These are phyloP conservation scores for Nissolia schottii DNA, from an alignment of 306 rosid genomes.

Conservation along the genomic window DNA sequence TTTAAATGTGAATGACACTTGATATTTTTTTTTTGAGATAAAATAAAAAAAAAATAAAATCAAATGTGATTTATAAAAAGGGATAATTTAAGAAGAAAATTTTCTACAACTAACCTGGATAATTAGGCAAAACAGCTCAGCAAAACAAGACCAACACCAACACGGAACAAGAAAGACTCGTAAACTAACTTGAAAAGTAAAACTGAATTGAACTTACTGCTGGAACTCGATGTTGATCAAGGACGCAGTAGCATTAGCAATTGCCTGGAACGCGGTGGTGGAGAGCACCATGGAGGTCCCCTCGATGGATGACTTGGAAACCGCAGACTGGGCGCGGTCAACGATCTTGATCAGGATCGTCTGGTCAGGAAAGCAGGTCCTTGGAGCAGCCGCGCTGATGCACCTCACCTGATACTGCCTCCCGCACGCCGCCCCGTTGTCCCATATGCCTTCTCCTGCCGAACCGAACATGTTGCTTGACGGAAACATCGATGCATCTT, in stretches of 20 bases:
- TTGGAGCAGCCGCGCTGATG: constrained; percentile 45
- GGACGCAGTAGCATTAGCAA: constrained; percentile 43
- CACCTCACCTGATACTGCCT: constrained; percentile 66
- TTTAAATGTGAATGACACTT: too few species aligned
- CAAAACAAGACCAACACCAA: constrained; percentile 17
- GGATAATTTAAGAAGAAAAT: too few species aligned
- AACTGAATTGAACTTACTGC: constrained; percentile 35
- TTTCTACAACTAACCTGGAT: constrained; percentile 24
- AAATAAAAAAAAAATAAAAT: neutral
- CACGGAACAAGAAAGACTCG: neutral
- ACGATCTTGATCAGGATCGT: constrained; percentile 58
- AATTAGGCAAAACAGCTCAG: neutral
- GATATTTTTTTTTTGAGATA: too few species aligned
- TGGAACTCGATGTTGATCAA: constrained; percentile 60
- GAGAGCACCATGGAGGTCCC: constrained; percentile 60
- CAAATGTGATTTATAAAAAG: too few species aligned
- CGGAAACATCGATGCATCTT: constrained; percentile 44
- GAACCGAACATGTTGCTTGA: constrained; percentile 59
- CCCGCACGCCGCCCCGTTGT: constrained; percentile 90
- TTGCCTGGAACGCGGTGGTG: constrained; percentile 44
- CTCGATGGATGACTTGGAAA: constrained; percentile 31
- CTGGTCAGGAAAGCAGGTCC: constrained; percentile 48
- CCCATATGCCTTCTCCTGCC: constrained; percentile 87
- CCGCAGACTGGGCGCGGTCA: constrained; percentile 49
- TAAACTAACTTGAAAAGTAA: neutral